Evolutionary conservation across 1,284 basidiomycete genomes (phyloP), one percentile per base, ranked within the genome.

Genomic region (Paramarasmius palmivorus): DNA sequence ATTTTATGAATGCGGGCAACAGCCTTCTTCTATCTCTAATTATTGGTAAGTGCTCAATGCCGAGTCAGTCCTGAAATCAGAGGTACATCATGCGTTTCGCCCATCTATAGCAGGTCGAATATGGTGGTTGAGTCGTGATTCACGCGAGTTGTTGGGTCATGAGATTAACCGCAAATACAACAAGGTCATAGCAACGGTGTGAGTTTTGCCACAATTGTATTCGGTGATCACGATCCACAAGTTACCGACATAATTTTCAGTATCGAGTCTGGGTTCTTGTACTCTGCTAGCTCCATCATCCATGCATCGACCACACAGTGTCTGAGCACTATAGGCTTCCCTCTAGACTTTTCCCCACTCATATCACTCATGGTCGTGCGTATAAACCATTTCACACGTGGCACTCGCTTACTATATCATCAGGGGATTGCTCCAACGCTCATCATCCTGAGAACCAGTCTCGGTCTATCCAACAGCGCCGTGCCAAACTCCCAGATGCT

Each of bases 11-110:
- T 50, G 38, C 49, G 12, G 38, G 26, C 22, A 17, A 41, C 15
- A 50, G 34, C 29, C 14, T 50, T 19, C 14, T 50, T 8, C 12
- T 41, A 4, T 41, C 49, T 2, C 9, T 50, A 17, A 32, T 42
- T 17, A 50, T 50, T 32, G 49, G 49, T 50, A n/a, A n/a, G n/a
- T n/a, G n/a, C n/a, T n/a, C n/a, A n/a, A 32, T 41, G 49, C 20
- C 17, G 19, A 23, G 20, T 5, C 12, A 3, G n/a, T n/a, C 15
- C 15, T 26, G 15, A 45, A 25, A 6, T 15, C 20, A 20, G 4
- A 14, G n/a, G 17, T 41, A 22, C n/a, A 9, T 26, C 29, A 20
- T 25, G 9, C 26, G 38, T 17, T 14, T 36, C 4, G 23, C 14
- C 40, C 3, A 19, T 41, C 26, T 8, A 50, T 19, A 50, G 49